phyloP scores from a whole-genome alignment of 352 stramenopile species.

The Globisporangium irregulare region DNA sequence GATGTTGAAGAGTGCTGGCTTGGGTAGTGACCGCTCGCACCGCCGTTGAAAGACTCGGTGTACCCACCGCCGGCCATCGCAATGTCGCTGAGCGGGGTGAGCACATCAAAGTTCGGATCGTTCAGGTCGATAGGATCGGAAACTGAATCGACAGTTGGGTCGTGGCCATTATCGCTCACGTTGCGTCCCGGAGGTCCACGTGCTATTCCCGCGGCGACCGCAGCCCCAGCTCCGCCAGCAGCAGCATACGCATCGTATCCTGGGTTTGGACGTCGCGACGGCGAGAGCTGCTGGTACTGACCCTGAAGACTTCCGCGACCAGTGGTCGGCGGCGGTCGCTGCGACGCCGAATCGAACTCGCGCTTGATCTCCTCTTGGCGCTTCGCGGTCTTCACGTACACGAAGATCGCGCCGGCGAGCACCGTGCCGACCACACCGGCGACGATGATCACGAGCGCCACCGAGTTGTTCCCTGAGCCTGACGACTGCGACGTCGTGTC shows the following conservation, averaged over 20 bases:
- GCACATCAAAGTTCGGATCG: constrained; percentile 49
- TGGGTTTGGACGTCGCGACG: neutral
- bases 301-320: neutral
- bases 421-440: constrained; percentile 40
- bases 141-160: neutral
- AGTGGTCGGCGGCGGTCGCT: neutral
- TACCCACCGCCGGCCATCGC: constrained; percentile 20
- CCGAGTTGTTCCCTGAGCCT: constrained; percentile 24
- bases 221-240: neutral
- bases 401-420: constrained; percentile 41
- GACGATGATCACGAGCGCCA: constrained; percentile 46
- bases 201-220: neutral
- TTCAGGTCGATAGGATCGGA: constrained; percentile 34
- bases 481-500: constrained; percentile 25
- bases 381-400: constrained; percentile 43
- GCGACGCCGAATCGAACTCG: constrained; percentile 23
- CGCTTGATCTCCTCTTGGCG: constrained; percentile 35
- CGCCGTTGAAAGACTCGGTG: constrained; percentile 9
- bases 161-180: neutral
- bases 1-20: constrained; percentile 11
- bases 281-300: constrained; percentile 22
- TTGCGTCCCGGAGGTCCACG: neutral
- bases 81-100: constrained; percentile 68
- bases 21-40: constrained; percentile 18
- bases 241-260: constrained; percentile 13